A percentile compares a stretch with the other conserved stretches of the same genome.
These are phyloP conservation scores for Dictyostelium citrinum DNA, from an alignment of 78 protist species.

Conservation along the genomic window DNA sequence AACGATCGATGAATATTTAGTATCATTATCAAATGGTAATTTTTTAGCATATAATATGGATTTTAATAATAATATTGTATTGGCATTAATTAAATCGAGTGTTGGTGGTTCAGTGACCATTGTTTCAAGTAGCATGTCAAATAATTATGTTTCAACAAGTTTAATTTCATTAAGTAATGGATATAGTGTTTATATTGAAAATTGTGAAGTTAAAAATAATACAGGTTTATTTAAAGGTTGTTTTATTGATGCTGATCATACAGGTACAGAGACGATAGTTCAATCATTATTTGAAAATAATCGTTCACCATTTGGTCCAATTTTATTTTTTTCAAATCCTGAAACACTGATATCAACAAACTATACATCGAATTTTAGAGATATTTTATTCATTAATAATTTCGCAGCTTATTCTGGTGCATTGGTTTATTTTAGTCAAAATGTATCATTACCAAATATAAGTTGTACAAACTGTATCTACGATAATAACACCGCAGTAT, in stretches of 20 bases:
- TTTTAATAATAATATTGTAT: background rate
- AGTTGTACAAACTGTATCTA: background rate
- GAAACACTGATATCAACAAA: background rate
- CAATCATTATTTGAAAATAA: background rate
- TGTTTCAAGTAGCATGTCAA: background rate
- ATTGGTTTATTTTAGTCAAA: constrained; percentile 29
- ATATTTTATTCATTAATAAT: background rate
- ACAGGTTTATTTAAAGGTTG: constrained; percentile 20
- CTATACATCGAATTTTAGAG: background rate
- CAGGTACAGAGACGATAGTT: background rate
- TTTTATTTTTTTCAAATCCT: constrained; percentile 17
- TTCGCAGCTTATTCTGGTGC: constrained; percentile 2
- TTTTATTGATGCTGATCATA: constrained; percentile 38
- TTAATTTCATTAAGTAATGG: background rate
- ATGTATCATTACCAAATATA: constrained; percentile 13
- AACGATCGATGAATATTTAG: background rate
- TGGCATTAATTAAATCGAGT: background rate
- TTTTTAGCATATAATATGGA: background rate
- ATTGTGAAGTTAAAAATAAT: background rate
- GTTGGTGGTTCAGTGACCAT: background rate
- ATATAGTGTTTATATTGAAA: background rate
- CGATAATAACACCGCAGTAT: constrained; percentile 30
- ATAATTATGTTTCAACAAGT: background rate
- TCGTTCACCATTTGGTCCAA: constrained; percentile 33
- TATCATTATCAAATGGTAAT: constrained; percentile 31